Percentiles rank a stretch among this genome's conserved stretches.
Conservation (phyloP, 805 yeast genomes). For the Yamadazyma tumulicola region DNA sequence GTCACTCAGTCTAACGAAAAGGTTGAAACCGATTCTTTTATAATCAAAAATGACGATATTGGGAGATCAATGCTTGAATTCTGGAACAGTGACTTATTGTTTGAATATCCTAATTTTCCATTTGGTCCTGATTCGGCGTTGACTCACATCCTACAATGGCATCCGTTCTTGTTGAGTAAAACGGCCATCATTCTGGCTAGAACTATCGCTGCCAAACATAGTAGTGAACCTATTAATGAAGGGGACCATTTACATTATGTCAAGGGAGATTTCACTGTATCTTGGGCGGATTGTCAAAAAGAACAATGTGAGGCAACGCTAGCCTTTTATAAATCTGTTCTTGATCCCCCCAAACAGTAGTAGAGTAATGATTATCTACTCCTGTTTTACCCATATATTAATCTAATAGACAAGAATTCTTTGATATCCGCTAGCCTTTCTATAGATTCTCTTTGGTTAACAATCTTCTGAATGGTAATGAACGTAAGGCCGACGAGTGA, state of each 20-base stretch:
- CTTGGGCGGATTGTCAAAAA: conserved; percentile 55
- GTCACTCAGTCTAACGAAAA: conserved; percentile 67
- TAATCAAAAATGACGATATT: conserved; percentile 62
- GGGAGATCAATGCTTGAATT: conserved; percentile 72
- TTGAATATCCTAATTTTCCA: conserved; percentile 62
- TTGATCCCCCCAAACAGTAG: conserved; percentile 4
- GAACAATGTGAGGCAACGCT: conserved; percentile 52
- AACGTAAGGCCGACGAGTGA: no score
- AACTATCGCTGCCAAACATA: conserved; percentile 30
- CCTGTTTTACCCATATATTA: no score
- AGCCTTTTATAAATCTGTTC: conserved; percentile 18
- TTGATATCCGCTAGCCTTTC: no score
- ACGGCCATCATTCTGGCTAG: conserved; percentile 65
- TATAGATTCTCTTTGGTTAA: no score
- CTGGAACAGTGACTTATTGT: conserved; percentile 71
- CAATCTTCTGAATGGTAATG: no score
- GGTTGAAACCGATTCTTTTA: conserved; percentile 65
- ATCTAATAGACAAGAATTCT: no score
- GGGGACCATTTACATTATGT: conserved; percentile 47
- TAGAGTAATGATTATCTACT: no score
- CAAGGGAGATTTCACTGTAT: conserved; percentile 65
- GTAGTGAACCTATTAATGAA: conserved; percentile 18
- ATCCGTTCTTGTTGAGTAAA: conserved; percentile 71
- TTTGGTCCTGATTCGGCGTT: conserved; percentile 63
- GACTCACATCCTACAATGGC: conserved; percentile 94